Evolutionary conservation across 139 green algal genomes (phyloP).

Genomic region (Haematococcus lacustris): DNA sequence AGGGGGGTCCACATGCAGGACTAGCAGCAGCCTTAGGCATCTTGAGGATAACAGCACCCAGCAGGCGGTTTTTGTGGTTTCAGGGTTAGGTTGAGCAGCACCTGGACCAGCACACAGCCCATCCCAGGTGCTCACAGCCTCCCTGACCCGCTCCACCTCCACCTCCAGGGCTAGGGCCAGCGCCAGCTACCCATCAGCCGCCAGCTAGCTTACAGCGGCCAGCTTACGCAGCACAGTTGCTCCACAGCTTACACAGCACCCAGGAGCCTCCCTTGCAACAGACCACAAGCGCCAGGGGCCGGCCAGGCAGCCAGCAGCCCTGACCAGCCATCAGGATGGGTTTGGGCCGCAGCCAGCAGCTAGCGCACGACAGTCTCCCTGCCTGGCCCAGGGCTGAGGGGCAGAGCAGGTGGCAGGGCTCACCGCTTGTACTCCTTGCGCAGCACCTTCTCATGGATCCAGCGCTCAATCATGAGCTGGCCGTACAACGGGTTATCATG

Average conservation of each 20-base stretch:
- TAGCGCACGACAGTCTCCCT: background rate
- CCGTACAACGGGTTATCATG: conserved; percentile 38
- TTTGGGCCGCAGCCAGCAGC: background rate
- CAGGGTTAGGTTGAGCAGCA: background rate
- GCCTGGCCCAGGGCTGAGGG: background rate
- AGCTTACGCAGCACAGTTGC: background rate
- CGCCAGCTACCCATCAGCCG: too few species aligned
- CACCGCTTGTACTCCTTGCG: conserved; percentile 3
- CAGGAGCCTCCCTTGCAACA: background rate
- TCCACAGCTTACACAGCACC: background rate
- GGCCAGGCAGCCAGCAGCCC: background rate
- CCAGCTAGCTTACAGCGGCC: too few species aligned
- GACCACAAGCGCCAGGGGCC: background rate
- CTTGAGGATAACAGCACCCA: background rate
- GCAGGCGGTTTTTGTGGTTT: background rate
- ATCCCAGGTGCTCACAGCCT: too few species aligned
- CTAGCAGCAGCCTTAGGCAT: background rate
- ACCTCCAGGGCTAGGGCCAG: too few species aligned
- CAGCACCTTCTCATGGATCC: conserved; percentile 12
- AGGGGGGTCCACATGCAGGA: background rate
- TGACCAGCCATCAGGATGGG: background rate
- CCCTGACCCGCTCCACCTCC: too few species aligned
- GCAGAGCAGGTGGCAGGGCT: background rate
- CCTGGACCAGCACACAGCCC: background rate
- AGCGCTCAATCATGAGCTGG: conserved; percentile 18